Percentiles rank a stretch among this genome's conserved stretches.
Conservation (phyloP, 2,329 filamentous ascomycete species). For the Trichoderma guizhouense region DNA sequence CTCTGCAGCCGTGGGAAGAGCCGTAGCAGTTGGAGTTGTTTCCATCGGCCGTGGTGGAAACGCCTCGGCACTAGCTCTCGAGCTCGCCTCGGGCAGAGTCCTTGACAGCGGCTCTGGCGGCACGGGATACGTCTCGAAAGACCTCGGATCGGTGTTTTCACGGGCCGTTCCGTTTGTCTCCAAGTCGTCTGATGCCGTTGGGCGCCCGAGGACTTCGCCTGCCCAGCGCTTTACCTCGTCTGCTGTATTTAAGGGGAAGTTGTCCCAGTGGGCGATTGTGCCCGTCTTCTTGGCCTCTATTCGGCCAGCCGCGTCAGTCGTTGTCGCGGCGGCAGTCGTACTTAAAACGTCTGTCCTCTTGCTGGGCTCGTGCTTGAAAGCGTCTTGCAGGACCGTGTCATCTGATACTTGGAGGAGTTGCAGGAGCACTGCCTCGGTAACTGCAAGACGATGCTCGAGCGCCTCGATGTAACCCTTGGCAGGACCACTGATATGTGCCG, state of each 20-base stretch:
- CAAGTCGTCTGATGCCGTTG: neutral
- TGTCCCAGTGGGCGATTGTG: conserved; percentile 15
- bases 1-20: neutral
- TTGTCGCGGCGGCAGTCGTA: neutral
- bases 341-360: neutral
- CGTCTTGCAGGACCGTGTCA: neutral
- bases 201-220: conserved; percentile 1
- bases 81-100: neutral
- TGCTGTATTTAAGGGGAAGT: neutral
- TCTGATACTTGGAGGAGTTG: conserved; percentile 6
- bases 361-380: conserved; percentile 2
- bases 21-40: neutral
- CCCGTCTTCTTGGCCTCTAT: conserved; percentile 15
- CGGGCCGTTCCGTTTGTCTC: neutral
- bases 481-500: neutral
- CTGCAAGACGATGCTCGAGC: conserved; percentile 8
- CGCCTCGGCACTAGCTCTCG: neutral
- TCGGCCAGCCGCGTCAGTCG: conserved; percentile 8
- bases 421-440: conserved; percentile 9
- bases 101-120: neutral
- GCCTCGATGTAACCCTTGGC: conserved; percentile 14
- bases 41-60: conserved; percentile 1
- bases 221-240: conserved; percentile 15
- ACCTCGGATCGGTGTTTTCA: neutral
- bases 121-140: neutral